Base-by-base conservation (phyloP, 1,139 yeast genomes). In the Yamadazyma diddensiae region DNA sequence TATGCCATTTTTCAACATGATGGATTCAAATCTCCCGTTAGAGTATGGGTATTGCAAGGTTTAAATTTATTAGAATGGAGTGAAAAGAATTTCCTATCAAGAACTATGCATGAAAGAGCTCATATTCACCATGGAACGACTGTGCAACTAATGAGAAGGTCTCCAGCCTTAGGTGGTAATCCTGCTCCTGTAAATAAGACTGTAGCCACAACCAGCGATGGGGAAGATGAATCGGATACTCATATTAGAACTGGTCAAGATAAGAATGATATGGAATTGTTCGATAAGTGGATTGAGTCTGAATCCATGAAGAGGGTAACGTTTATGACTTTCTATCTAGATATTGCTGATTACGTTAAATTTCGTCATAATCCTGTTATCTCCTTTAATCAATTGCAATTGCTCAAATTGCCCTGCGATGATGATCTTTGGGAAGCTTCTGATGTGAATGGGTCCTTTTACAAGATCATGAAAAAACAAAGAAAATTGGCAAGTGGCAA, bases 41-140 rank as follows among this genome's bases (percentile, higher is more conserved):
- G 70, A 39, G 60, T 80, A 8, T 82, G 87, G 82, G 73, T 82
- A 2, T 62, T 83, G 29, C 92, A 83, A 48, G 67, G 83, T 36
- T 61, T 83, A 32, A 61, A 79, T 38, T 51, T 83, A 35, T 55
- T 83, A 24, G 92, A 82, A 50, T 72, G 77, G 57, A 77, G 74
- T 48, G 95, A 85, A 49, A 81, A 83, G 57, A 71, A 80, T 28
- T 74, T 79, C 45, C 56, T 79, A 31, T 62, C 72, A 42, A 62
- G 85, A 42, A 57, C 61, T 16, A 60, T 81, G 52, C 94, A 84
- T 48, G 94, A 84, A 52, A 57, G 94, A 31, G 85, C 85, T 0
- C 85, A 79, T 50, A 63, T 84, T 12, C 92, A 84, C 48, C 92
- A 83, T 53, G 92, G 87, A 2, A 78, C 90, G 0, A 79, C 86